A percentile compares a stretch with the other conserved stretches of the same genome.
phyloP scores from a whole-genome alignment of 1,284 basidiomycete species.

The Kwoniella shivajii region DNA sequence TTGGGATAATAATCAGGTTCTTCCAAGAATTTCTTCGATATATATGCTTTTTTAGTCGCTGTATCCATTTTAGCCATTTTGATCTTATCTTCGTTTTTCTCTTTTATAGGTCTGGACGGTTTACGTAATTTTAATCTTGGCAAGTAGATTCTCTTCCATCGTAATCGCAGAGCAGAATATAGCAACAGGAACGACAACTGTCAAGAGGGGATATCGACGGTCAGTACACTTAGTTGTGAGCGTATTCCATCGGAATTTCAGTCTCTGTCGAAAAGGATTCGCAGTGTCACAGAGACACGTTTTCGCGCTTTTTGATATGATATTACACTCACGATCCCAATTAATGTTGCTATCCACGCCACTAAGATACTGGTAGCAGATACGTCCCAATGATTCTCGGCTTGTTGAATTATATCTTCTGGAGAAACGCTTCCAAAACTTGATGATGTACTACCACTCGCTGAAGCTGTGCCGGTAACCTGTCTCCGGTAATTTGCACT shows the following conservation, averaged over 20 bases:
- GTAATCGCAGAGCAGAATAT: constrained; percentile 14
- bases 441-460: constrained; percentile 1
- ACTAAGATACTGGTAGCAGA: constrained; percentile 29
- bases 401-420: constrained; percentile 24
- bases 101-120: constrained; percentile 2
- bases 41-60: background rate
- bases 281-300: no score
- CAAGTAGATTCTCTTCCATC: constrained; percentile 21
- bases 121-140: constrained; percentile 21
- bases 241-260: no score
- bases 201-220: background rate
- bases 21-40: constrained; percentile 1
- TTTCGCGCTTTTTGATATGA: no score
- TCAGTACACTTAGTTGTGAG: no score
- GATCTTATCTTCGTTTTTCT: constrained; percentile 3
- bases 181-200: constrained; percentile 24
- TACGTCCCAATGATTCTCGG: constrained; percentile 34
- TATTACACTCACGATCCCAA: constrained; percentile 20
- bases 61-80: background rate
- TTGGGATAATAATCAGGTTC: constrained; percentile 19
- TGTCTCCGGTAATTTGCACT: no score
- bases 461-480: no score
- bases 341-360: constrained; percentile 24
- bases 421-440: constrained; percentile 19
- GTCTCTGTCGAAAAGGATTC: no score